Base-by-base conservation (phyloP, 2,329 filamentous ascomycete genomes). In the Fusarium tjaetaba region DNA sequence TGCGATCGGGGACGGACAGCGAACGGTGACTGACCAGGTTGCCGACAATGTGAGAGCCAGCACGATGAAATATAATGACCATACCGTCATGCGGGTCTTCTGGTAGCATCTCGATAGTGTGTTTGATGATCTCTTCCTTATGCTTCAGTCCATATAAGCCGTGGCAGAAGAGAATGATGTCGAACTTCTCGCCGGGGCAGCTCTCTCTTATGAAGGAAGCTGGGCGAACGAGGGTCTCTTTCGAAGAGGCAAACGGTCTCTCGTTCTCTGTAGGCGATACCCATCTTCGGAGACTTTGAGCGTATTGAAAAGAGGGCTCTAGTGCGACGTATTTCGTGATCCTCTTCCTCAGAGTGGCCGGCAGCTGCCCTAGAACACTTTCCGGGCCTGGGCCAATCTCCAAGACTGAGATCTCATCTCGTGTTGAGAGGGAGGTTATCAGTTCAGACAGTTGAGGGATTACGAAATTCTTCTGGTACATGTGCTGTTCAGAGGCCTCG, bases 111-210 rank as follows among this genome's bases (percentile, higher is more conserved):
- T 78, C 72, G 13, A 91, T 76, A 4, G 87, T 84, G 24, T 68
- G 73, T 76, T 85, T 77, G 69, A 92, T 85, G 66, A 83, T 84
- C 4, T 20, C 76, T n/a, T 70, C 74, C 71, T 88, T 87, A 5
- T 83, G 82, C 1, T 82, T 82, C 86, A 91, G 87, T 67, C 88
- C 88, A 71, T 91, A 91, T 85, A 91, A 86, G 80, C 90, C 90
- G 77, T 91, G 89, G 72, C 89, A 91, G 79, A 92, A 90, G 9
- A 92, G 75, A 24, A 92, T 78, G 45, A 91, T 18, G 70, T 92
- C 85, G 74, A 85, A 91, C 66, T 81, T 85, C 28, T 83, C 77
- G 38, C 80, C 73, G 2, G n/a, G 72, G 30, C 78, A 72, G 46
- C 68, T 72, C 13, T 83, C 63, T n/a, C 79, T 62, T 66, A 18